Conservation (phyloP, 495 filamentous ascomycete genomes). For the Penicillium maclennaniae region DNA sequence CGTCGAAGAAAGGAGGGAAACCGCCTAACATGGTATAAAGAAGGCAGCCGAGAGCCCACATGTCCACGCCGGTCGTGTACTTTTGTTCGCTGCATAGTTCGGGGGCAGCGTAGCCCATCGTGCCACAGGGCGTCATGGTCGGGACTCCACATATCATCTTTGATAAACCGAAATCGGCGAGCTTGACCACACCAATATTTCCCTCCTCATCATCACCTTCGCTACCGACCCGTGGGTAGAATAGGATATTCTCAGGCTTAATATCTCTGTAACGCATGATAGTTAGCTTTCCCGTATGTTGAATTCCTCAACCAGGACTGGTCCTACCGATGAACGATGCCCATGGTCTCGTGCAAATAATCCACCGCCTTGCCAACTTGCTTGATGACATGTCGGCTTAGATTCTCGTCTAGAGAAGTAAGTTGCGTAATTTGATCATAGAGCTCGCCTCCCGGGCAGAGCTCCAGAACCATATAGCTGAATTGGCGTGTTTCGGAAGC, state of each 20-base stretch:
- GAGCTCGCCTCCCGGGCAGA: neutral
- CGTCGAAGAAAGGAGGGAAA: slow-evolving; percentile 91
- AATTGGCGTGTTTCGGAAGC: neutral
- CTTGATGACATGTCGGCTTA: neutral
- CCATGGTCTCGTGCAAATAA: neutral
- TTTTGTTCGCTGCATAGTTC: slow-evolving; percentile 92
- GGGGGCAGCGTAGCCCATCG: slow-evolving; percentile 87
- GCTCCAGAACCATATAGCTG: neutral
- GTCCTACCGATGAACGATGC: neutral
- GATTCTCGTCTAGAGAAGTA: neutral
- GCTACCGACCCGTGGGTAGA: neutral
- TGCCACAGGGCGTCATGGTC: slow-evolving; percentile 93
- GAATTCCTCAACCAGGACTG: too few species aligned
- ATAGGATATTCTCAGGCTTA: neutral
- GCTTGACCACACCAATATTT: slow-evolving; percentile 77
- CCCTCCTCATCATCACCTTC: neutral
- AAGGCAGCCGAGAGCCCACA: slow-evolving; percentile 92
- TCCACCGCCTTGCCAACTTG: neutral
- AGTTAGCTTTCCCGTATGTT: too few species aligned
- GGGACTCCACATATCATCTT: slow-evolving; percentile 89
- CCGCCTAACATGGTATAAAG: slow-evolving; percentile 86
- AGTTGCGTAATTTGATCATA: neutral
- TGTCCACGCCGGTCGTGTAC: slow-evolving; percentile 91
- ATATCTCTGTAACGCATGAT: neutral
- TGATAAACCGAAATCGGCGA: slow-evolving; percentile 87